Evolutionary conservation across 306 rosid species (phyloP), one percentile per base, ranked within the genome.

Genomic region (Prunus mongolica): DNA sequence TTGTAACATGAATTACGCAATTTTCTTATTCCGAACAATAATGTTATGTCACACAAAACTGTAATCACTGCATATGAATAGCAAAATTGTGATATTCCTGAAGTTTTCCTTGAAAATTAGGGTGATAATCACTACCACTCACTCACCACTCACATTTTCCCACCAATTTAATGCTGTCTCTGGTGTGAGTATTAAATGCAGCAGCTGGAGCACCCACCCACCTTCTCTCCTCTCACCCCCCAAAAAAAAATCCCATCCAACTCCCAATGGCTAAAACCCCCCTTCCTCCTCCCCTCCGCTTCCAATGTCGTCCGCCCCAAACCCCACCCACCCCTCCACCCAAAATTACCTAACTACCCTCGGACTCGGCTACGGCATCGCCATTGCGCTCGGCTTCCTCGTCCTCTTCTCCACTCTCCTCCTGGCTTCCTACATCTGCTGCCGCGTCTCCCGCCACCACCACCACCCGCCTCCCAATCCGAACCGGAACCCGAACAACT

Each of bases 351-450:
- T 95, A 87, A 55, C 96, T 45, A 87, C 80, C 30, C 69, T 91
- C 55, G 96, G 91, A 82, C 88, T 67, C 67, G 86, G 86, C 74
- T 88, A 75, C 66, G 85, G 80, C 81, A 94, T 94, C 62, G 98
- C 96, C 86, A 87, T 94, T 73, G 93, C 96, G 68, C 92, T 94
- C 30, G 93, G 88, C 68, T 91, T 91, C 46, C 83, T 88, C 38
- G 45, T 89, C 41, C 80, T 93, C 19, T 88, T 91, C 66, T 55
- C 93, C 16, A 32, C 84, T 19, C 84, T 93, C 49, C 81, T 93
- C 71, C 76, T 89, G 25, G 88, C 88, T 41, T 81, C 89, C 73
- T 88, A 91, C 82, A 76, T 84, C 74, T 83, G 89, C 69, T 84
- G 88, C 55, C 85, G 92, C 56, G 70, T 69, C 56, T 66, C 76